Percentiles rank a stretch among this genome's conserved stretches.
Evolutionary conservation across 2,329 filamentous ascomycete genomes (phyloP).

Genomic region (Microdochium paspali): DNA sequence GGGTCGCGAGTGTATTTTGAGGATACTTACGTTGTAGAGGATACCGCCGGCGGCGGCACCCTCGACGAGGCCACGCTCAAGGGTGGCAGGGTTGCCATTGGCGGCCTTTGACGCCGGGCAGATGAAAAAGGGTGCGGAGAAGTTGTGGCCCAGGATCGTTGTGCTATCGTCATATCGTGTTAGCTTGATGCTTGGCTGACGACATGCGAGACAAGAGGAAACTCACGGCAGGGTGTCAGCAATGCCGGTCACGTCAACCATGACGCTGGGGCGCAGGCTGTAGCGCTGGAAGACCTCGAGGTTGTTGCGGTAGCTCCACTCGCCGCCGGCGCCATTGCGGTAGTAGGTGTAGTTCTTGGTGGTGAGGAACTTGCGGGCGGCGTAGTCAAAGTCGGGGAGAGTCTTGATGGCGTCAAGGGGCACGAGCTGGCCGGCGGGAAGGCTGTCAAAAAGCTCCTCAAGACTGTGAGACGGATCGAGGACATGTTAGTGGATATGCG

Average conservation of each 20-base stretch:
- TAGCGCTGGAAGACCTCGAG: slow-evolving; percentile 42
- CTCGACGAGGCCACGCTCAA: slow-evolving; percentile 39
- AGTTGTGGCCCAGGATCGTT: slow-evolving; percentile 42
- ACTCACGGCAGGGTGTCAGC: slow-evolving; percentile 25
- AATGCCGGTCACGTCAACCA: slow-evolving; percentile 38
- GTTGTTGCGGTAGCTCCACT: slow-evolving; percentile 48
- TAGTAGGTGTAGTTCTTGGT: slow-evolving; percentile 43
- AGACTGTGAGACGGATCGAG: slow-evolving; percentile 6
- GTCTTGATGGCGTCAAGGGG: slow-evolving; percentile 33
- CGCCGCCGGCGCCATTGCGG: slow-evolving; percentile 43
- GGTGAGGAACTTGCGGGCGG: slow-evolving; percentile 37
- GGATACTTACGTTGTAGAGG: slow-evolving; percentile 32
- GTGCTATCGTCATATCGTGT: slow-evolving; percentile 28
- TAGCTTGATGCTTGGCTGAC: slow-evolving; percentile 9
- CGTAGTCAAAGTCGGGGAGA: slow-evolving; percentile 44
- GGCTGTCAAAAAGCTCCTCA: slow-evolving; percentile 19
- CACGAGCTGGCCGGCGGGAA: slow-evolving; percentile 26
- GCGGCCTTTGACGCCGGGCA: slow-evolving; percentile 35
- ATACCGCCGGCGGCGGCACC: slow-evolving; percentile 37
- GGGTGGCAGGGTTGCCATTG: slow-evolving; percentile 30
- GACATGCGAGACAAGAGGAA: not conserved
- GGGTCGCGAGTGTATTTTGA: not conserved
- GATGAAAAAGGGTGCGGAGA: slow-evolving; percentile 46
- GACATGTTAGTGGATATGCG: not conserved
- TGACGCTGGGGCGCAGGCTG: slow-evolving; percentile 34